Base-by-base conservation (phyloP, 768 basidiomycete genomes). In the Sarcomyxa edulis region DNA sequence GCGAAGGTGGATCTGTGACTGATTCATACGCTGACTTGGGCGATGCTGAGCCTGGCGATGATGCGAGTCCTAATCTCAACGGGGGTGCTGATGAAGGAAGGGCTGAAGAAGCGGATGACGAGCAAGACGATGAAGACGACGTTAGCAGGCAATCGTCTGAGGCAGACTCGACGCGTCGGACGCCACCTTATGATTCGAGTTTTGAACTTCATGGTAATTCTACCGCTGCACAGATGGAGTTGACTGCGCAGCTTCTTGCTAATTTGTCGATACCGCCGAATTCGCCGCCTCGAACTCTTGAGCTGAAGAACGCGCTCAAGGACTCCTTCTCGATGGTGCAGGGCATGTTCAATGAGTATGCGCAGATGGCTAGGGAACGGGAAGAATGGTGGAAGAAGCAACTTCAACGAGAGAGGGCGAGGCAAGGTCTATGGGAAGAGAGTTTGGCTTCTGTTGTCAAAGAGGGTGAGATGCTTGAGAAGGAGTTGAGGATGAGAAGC, bases 351-450 rank as follows among this genome's bases (percentile, higher is more conserved):
- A 62, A 61, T 35, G 81, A 85, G 41, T 89, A 86, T 49, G 62
- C 78, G 2, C 58, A 70, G 30, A 87, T 93, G 77, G 66, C 72
- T 5, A 67, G 69, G 39, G 81, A 84, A 41, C 70, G 94, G n/a
- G 94, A 96, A 46, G 72, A 74, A 34, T 96, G 84, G 74, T 93
- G 78, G 67, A 71, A 69, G 40, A 61, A 68, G 21, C 74, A 78
- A 48, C 63, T 92, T 7, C 72, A 72, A 46, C 72, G 74, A 18
- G 86, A 91, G 53, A 66, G 71, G 33, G 66, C 72, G 48, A 67
- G 80, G 18, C 78, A 81, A 51, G 64, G 54, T 8, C 66, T 92
- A 19, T 97, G 94, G 94, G 93, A 95, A 60, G 84, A 91, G 61
- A 94, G 87, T 56, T 59, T 97, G 52, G 78, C 83, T 39, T 76